Percentiles rank a stretch among this genome's conserved stretches.
phyloP scores from a whole-genome alignment of 2,329 filamentous ascomycete species.

The Blumeriella jaapii region DNA sequence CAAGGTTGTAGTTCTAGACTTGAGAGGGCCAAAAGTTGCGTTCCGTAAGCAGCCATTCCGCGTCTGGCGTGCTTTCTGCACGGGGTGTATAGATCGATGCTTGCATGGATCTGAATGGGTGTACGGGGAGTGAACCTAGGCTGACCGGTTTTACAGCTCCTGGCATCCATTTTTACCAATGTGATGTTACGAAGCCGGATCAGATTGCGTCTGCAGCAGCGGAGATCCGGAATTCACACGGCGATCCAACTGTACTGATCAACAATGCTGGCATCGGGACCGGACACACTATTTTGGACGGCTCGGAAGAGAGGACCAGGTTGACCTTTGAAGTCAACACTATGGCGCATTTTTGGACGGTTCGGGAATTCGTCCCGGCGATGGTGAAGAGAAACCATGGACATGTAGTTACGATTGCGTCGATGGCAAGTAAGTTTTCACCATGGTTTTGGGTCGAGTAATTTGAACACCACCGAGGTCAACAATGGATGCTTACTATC shows the following conservation, averaged over 20 bases:
- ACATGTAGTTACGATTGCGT: conserved; percentile 41
- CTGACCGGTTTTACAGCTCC: too few species aligned
- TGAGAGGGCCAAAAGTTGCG: conserved; percentile 31
- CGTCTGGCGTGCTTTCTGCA: too few species aligned
- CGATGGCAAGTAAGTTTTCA: conserved; percentile 8
- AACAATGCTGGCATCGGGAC: conserved; percentile 57
- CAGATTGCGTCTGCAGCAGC: conserved; percentile 40
- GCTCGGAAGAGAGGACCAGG: conserved; percentile 43
- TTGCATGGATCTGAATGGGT: too few species aligned
- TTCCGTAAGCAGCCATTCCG: conserved; percentile 10
- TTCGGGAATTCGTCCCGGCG: conserved; percentile 53
- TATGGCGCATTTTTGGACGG: conserved; percentile 52
- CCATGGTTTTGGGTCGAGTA: too few species aligned
- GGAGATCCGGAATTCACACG: conserved; percentile 42
- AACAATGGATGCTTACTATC: too few species aligned
- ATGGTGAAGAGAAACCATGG: conserved; percentile 57
- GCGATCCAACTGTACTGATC: conserved; percentile 57
- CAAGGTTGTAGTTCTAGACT: conserved; percentile 60
- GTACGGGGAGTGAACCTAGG: too few species aligned
- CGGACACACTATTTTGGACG: conserved; percentile 46
- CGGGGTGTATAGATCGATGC: too few species aligned
- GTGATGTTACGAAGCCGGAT: conserved; percentile 51
- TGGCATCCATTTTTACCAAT: conserved; percentile 52
- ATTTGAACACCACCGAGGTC: background rate
- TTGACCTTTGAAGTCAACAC: conserved; percentile 62